These are phyloP conservation scores for Asterophora lycoperdoides DNA, from an alignment of 768 basidiomycete species.

Conservation along the genomic window DNA sequence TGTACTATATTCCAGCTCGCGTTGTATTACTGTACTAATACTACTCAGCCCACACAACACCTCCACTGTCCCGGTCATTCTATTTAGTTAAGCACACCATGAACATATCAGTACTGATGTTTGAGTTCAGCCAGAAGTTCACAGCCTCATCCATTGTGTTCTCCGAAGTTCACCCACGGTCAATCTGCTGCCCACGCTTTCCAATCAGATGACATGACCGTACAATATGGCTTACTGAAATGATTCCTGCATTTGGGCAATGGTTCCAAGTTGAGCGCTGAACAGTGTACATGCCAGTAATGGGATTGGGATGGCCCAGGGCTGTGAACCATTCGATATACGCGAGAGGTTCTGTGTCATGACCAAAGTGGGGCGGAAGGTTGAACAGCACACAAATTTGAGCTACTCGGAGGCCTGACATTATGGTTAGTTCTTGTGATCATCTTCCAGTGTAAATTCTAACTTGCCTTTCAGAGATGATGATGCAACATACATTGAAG, in stretches of 20 bases:
- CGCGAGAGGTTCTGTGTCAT: constrained; percentile 2
- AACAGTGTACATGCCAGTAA: too few relatives aligned
- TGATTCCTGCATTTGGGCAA: constrained; percentile 15
- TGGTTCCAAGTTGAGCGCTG: constrained; percentile 16
- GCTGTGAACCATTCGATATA: constrained; percentile 8
- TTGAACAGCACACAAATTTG: constrained; percentile 5
- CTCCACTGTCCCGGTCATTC: too few relatives aligned
- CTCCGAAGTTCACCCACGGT: constrained; percentile 15
- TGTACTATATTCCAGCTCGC: too few relatives aligned
- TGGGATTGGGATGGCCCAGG: not conserved
- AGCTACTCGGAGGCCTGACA: constrained; percentile 6
- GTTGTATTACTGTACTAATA: too few relatives aligned
- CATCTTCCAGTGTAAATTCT: too few relatives aligned
- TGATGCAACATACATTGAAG: not conserved
- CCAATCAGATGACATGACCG: too few relatives aligned
- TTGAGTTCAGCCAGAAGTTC: constrained; percentile 12
- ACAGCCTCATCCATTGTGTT: constrained; percentile 14
- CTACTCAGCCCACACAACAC: too few relatives aligned
- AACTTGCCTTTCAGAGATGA: not conserved
- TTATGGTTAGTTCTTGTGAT: not conserved
- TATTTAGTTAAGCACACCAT: too few relatives aligned
- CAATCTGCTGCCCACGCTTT: constrained; percentile 3
- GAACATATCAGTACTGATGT: constrained; percentile 15
- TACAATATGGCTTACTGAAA: constrained; percentile 17
- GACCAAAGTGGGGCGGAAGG: constrained; percentile 6